phyloP scores from a whole-genome alignment of 2,329 filamentous ascomycete species.

The Geoglossum cookeanum region DNA sequence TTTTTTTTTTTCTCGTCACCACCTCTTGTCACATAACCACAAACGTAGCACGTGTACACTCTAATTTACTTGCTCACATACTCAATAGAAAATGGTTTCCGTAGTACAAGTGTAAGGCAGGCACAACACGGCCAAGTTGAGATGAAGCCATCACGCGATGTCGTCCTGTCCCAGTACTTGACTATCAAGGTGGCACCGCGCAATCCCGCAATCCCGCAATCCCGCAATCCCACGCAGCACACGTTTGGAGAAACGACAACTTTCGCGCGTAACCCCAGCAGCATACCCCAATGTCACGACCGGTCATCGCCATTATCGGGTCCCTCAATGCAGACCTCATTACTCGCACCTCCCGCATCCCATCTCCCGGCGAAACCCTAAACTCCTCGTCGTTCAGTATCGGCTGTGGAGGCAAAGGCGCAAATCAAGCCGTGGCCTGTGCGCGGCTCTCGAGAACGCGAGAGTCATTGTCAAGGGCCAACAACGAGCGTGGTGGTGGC shows the following conservation, averaged over 20 bases:
- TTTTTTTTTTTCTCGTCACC: background rate
- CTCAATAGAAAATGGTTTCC: too few species aligned
- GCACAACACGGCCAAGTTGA: too few species aligned
- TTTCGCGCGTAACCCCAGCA: background rate
- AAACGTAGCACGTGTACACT: background rate
- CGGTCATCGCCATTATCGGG: conserved; percentile 61
- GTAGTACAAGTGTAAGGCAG: too few species aligned
- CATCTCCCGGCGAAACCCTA: conserved; percentile 70
- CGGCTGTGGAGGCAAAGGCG: conserved; percentile 80
- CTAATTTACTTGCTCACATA: background rate
- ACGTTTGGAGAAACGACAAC: background rate
- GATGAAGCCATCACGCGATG: too few species aligned
- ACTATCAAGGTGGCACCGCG: too few species aligned
- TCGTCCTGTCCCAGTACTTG: too few species aligned
- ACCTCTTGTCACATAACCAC: background rate
- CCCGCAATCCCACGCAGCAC: too few species aligned
- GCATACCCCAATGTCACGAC: background rate
- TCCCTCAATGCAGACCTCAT: conserved; percentile 93
- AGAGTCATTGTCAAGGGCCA: conserved; percentile 8
- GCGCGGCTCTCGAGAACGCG: conserved; percentile 54
- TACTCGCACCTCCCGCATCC: conserved; percentile 68
- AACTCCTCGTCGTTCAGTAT: conserved; percentile 60
- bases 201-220: too few species aligned
- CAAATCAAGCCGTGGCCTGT: conserved; percentile 85
- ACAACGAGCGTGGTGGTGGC: conserved; percentile 5